These are phyloP conservation scores for Capronia americana DNA, from an alignment of 2,329 filamentous ascomycete species.

Conservation along the genomic window DNA sequence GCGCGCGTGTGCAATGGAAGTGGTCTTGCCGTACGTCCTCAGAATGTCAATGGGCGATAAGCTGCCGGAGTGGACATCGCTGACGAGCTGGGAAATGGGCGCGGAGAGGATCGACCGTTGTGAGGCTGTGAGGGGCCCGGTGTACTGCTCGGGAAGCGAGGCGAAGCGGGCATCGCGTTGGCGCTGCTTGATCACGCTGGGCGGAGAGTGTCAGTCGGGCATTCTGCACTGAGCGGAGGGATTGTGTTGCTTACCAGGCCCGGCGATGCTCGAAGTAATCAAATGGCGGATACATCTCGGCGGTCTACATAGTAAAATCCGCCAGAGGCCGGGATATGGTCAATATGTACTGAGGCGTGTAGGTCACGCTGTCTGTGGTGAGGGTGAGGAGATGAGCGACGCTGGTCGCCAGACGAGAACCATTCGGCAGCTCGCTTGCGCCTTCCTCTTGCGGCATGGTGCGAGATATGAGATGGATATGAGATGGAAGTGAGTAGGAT, in stretches of 20 bases:
- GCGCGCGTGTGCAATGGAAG: slow-evolving; percentile 79
- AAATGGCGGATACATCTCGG: slow-evolving; percentile 59
- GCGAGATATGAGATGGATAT: neutral
- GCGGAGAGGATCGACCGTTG: slow-evolving; percentile 73
- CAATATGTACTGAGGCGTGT: slow-evolving; percentile 2
- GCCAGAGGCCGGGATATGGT: neutral
- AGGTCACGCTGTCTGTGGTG: neutral
- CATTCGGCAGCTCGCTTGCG: neutral
- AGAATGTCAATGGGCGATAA: slow-evolving; percentile 74
- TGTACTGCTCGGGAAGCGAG: slow-evolving; percentile 70
- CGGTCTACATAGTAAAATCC: slow-evolving; percentile 23
- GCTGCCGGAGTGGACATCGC: slow-evolving; percentile 73
- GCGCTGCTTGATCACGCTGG: slow-evolving; percentile 77
- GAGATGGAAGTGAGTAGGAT: neutral
- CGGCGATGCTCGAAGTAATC: slow-evolving; percentile 74
- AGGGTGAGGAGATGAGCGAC: neutral
- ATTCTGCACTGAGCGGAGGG: neutral
- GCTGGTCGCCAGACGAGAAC: neutral
- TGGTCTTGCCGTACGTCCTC: slow-evolving; percentile 85
- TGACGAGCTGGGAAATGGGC: slow-evolving; percentile 78
- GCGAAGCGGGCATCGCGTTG: slow-evolving; percentile 74
- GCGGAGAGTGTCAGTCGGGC: neutral
- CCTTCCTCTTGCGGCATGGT: neutral
- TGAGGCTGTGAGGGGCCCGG: slow-evolving; percentile 65
- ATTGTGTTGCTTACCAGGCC: slow-evolving; percentile 67